Conservation (phyloP, 1,139 yeast species). For the Taphrina confusa region DNA sequence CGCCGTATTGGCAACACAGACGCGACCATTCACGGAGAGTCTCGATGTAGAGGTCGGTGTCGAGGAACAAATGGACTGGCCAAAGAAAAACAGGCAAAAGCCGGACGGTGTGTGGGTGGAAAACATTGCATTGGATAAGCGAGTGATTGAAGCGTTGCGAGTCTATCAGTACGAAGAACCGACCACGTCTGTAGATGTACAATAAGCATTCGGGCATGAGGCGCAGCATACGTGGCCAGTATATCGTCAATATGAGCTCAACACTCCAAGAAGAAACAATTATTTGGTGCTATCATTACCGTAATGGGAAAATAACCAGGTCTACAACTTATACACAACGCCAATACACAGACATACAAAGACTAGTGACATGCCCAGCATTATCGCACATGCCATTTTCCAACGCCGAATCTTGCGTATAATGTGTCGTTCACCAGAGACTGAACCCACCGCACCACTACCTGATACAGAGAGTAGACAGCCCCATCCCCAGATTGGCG, state of each 20-base stretch:
- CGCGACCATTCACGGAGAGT: conserved; percentile 58
- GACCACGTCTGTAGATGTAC: background rate
- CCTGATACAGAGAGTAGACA: background rate
- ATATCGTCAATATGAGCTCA: too few species aligned
- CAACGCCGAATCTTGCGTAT: background rate
- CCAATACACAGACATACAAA: background rate
- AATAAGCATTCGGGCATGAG: too few species aligned
- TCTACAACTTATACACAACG: background rate
- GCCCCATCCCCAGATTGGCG: conserved; percentile 6
- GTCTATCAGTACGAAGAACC: conserved; percentile 32
- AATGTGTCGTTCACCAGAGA: background rate
- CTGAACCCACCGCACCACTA: background rate
- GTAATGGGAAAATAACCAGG: too few species aligned
- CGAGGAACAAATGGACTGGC: conserved; percentile 90
- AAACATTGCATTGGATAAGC: conserved; percentile 36
- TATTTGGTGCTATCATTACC: too few species aligned
- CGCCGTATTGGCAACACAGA: conserved; percentile 56
- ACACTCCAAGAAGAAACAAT: too few species aligned
- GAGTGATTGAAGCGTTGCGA: conserved; percentile 20
- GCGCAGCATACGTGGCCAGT: too few species aligned
- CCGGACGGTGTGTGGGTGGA: conserved; percentile 45
- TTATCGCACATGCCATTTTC: conserved; percentile 5
- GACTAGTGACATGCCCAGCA: conserved; percentile 10
- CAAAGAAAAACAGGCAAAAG: conserved; percentile 75
- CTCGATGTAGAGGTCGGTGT: conserved; percentile 58